Base-by-base conservation (phyloP, 2,329 filamentous ascomycete species). In the Talaromyces islandicus region DNA sequence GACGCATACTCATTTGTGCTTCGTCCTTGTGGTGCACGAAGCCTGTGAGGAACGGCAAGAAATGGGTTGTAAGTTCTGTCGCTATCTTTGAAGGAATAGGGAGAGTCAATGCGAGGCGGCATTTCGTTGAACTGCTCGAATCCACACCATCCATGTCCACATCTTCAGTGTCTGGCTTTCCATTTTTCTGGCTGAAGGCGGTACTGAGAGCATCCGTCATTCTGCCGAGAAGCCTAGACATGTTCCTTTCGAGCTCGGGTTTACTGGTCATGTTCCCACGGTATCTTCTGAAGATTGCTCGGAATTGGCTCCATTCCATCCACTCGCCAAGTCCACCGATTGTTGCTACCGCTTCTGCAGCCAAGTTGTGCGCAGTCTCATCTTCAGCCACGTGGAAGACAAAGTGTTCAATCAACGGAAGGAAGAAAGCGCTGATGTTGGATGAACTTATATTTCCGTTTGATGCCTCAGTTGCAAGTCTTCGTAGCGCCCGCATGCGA, bases 21-120 rank as follows among this genome's bases (percentile, higher is more conserved):
- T 99, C 94, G 64, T 97, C 91, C 73, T 97, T 97, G 68, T 96
- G 88, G 68, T 97, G 92, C 29, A 97, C 83, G 70, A 96, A 94
- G 52, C 86, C 85, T n/a, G 88, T 83, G 32, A 99, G 77, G 19
- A 89, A 85, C 0, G 93, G 91, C 41, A 96, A 77, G 67, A 96
- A 89, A 63, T 87, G 87, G 21, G 85, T 84, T 46, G 85, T 83
- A 57, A 97, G 80, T 66, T 96, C 91, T 1, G 84, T 81, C 17
- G 84, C 80, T 35, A 96, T 80, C 71, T 91, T 91, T 10, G 85
- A 77, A 62, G 83, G 75, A 35, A 82, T 80, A 0, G 91, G 91
- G 58, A 92, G 79, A 0, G 88, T 90, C 46, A 75, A 80, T 9
- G 85, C 80, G 25, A 96, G 82, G 10, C 67, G 71, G 55, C 69